phyloP scores from a whole-genome alignment of 2,329 filamentous ascomycete species.

The Trichoderma afroharzianum region DNA sequence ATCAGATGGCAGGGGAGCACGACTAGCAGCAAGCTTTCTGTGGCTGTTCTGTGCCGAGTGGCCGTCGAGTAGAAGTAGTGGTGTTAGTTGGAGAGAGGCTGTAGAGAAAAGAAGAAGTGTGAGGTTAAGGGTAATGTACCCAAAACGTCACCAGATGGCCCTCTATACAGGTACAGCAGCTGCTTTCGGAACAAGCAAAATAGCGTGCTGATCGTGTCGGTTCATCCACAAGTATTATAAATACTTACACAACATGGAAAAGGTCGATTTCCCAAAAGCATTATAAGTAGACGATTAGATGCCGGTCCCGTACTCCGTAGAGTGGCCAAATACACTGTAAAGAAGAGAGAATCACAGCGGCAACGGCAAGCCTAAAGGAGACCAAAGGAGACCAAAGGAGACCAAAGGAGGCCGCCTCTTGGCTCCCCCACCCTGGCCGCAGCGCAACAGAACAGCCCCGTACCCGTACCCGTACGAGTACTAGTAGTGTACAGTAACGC shows the following conservation, averaged over 20 bases:
- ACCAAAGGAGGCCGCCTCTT: slow-evolving; percentile 13
- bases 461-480: neutral
- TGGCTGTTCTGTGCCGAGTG: neutral
- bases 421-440: neutral
- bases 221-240: neutral
- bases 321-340: neutral
- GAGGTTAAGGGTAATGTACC: neutral
- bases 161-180: neutral
- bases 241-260: neutral
- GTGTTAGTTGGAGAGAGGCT: neutral
- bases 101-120: neutral
- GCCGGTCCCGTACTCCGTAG: neutral
- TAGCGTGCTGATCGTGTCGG: neutral
- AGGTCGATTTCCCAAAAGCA: neutral
- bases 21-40: neutral
- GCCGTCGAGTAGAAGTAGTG: neutral
- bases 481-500: neutral
- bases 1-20: neutral
- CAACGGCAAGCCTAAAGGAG: neutral
- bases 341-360: neutral
- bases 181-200: neutral
- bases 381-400: slow-evolving; percentile 8
- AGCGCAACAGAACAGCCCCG: slow-evolving; percentile 3
- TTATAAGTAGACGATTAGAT: neutral
- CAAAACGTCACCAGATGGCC: neutral